A percentile compares a stretch with the other conserved stretches of the same genome.
phyloP scores from a whole-genome alignment of 1,284 basidiomycete genomes.

The Porogramme epimiltina region DNA sequence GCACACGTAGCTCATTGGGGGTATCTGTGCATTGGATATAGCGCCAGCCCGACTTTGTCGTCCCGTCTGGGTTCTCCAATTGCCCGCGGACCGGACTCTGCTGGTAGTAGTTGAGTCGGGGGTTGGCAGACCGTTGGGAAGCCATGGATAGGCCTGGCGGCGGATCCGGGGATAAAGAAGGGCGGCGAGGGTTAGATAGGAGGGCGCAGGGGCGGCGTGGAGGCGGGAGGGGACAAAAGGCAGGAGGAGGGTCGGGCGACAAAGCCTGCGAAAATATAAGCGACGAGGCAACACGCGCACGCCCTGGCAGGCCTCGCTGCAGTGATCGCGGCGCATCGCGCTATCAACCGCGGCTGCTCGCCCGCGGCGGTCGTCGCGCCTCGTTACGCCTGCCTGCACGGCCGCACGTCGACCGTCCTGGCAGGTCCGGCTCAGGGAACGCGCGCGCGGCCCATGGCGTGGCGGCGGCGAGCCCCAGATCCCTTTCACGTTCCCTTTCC shows the following conservation, averaged over 20 bases:
- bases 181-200: neutral
- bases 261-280: constrained; percentile 23
- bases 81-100: constrained; percentile 71
- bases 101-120: constrained; percentile 54
- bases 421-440: constrained; percentile 15
- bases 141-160: constrained; percentile 20
- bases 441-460: neutral
- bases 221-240: constrained; percentile 13
- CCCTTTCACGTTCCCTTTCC: neutral
- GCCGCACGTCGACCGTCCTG: constrained; percentile 11
- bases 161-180: constrained; percentile 10
- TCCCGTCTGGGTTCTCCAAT: constrained; percentile 61
- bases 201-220: neutral
- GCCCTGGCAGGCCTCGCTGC: constrained; percentile 16
- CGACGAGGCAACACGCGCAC: too few species aligned
- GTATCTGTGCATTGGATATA: constrained; percentile 77
- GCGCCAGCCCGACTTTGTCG: constrained; percentile 59
- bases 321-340: constrained; percentile 17
- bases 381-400: constrained; percentile 6
- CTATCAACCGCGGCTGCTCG: constrained; percentile 17
- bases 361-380: constrained; percentile 1
- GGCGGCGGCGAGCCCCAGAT: neutral
- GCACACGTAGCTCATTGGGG: constrained; percentile 68
- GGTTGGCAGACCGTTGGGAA: constrained; percentile 23
- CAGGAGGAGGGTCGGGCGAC: constrained; percentile 4